Evolutionary conservation across 2,329 filamentous ascomycete species (phyloP).

Genomic region (Aspergillus caelatus): DNA sequence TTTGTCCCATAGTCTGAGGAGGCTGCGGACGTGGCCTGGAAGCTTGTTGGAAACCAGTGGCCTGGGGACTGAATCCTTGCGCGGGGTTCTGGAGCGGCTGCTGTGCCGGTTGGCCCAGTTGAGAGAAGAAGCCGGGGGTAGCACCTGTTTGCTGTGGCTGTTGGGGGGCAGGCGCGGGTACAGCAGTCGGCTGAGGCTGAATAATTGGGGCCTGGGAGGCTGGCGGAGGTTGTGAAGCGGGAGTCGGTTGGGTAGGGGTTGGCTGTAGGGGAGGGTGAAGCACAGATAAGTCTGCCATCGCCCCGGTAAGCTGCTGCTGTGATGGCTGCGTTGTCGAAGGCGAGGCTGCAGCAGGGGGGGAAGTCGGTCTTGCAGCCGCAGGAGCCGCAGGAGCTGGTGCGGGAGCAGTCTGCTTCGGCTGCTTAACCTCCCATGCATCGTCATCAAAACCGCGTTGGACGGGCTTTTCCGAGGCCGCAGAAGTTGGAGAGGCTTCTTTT

Average conservation of each 20-base stretch:
- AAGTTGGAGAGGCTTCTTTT: slow-evolving; percentile 53
- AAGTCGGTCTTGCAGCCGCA: slow-evolving; percentile 34
- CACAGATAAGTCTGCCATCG: slow-evolving; percentile 70
- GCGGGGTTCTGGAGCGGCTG: slow-evolving; percentile 20
- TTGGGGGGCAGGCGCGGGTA: slow-evolving; percentile 34
- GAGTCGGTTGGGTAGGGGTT: slow-evolving; percentile 50
- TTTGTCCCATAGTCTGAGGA: slow-evolving; percentile 63
- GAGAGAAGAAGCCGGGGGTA: slow-evolving; percentile 54
- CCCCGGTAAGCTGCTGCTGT: slow-evolving; percentile 62
- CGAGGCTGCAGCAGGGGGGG: slow-evolving; percentile 30
- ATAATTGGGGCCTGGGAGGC: slow-evolving; percentile 42
- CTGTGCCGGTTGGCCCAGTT: slow-evolving; percentile 41
- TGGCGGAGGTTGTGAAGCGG: slow-evolving; percentile 51
- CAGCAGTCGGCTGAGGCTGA: slow-evolving; percentile 43
- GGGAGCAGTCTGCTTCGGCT: slow-evolving; percentile 62
- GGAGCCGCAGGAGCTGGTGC: slow-evolving; percentile 46
- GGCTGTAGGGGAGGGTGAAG: slow-evolving; percentile 63
- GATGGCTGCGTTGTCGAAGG: slow-evolving; percentile 36
- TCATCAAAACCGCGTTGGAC: slow-evolving; percentile 78
- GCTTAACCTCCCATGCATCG: slow-evolving; percentile 96
- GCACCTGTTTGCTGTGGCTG: slow-evolving; percentile 50
- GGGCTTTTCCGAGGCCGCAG: slow-evolving; percentile 53
- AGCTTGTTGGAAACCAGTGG: slow-evolving; percentile 43
- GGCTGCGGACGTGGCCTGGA: slow-evolving; percentile 71
- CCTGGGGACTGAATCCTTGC: slow-evolving; percentile 37